phyloP scores from a whole-genome alignment of 2,329 filamentous ascomycete species.

The Niveomyces coronatus region DNA sequence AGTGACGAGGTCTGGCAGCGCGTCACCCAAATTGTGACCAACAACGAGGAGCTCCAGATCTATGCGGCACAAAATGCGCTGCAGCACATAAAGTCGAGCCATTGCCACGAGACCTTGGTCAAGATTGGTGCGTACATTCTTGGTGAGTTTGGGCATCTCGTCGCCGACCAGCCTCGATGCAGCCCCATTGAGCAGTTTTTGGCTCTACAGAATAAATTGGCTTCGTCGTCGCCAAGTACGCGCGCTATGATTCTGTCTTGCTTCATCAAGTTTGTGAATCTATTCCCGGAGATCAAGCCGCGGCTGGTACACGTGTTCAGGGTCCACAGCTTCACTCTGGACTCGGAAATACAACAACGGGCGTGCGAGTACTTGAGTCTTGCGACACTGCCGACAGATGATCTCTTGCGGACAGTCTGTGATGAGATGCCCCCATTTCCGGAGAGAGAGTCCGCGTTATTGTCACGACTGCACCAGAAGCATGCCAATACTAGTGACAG shows the following conservation, averaged over 20 bases:
- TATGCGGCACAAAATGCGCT: conserved; percentile 92
- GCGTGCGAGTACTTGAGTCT: conserved; percentile 90
- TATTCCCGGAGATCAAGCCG: conserved; percentile 97
- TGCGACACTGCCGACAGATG: conserved; percentile 77
- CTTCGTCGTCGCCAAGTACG: conserved; percentile 78
- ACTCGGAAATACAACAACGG: conserved; percentile 90
- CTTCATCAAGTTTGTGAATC: conserved; percentile 95
- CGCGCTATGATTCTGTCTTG: conserved; percentile 89
- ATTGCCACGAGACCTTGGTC: conserved; percentile 92
- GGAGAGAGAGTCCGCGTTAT: conserved; percentile 79
- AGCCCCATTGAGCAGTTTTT: conserved; percentile 97
- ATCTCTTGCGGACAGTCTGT: conserved; percentile 84
- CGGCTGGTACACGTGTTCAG: conserved; percentile 86
- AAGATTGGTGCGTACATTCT: conserved; percentile 96
- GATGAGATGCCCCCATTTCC: conserved; percentile 99
- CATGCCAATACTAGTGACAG: conserved; percentile 88
- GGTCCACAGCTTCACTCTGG: conserved; percentile 85
- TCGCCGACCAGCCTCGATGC: conserved; percentile 83
- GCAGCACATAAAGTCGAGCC: conserved; percentile 82
- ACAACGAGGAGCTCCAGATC: conserved; percentile 95
- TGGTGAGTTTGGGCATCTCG: conserved; percentile 92
- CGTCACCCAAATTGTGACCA: conserved; percentile 97
- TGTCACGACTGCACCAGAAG: conserved; percentile 90
- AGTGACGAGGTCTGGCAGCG: conserved; percentile 99
- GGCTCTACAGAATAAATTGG: conserved; percentile 82